These are phyloP conservation scores for Metschnikowia sp. DNA, from an alignment of 805 yeast species.

Conservation along the genomic window DNA sequence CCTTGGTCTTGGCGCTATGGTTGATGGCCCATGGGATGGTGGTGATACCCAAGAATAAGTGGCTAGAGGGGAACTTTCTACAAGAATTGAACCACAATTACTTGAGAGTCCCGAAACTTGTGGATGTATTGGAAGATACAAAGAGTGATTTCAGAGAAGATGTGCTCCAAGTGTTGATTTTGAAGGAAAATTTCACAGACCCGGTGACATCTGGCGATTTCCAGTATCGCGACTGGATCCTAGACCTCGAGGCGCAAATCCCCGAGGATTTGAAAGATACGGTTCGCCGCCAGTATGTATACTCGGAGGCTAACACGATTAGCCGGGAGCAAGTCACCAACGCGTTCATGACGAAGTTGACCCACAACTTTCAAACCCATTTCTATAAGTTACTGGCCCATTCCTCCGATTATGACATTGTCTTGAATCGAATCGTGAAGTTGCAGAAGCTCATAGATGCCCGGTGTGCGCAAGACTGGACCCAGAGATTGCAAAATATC, in stretches of 20 bases:
- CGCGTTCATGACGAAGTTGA: constrained; percentile 47
- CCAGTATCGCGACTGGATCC: constrained; percentile 63
- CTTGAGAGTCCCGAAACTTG: constrained; percentile 50
- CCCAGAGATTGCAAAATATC: constrained; percentile 14
- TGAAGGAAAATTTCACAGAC: constrained; percentile 43
- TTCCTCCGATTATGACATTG: constrained; percentile 52
- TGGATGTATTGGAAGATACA: constrained; percentile 63
- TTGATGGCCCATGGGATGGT: constrained; percentile 80
- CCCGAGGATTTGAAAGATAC: constrained; percentile 36
- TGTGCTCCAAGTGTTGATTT: constrained; percentile 53
- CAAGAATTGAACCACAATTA: constrained; percentile 40
- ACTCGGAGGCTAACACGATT: constrained; percentile 20
- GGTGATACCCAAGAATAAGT: constrained; percentile 55
- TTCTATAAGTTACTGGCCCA: constrained; percentile 51
- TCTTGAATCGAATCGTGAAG: constrained; percentile 40
- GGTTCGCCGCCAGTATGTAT: constrained; percentile 29
- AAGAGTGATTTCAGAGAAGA: constrained; percentile 60
- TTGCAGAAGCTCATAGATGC: constrained; percentile 16
- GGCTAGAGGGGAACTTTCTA: constrained; percentile 32
- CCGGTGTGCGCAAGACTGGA: constrained; percentile 15
- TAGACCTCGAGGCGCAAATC: constrained; percentile 45
- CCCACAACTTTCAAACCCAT: constrained; percentile 50
- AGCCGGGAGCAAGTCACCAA: constrained; percentile 35
- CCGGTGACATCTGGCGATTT: constrained; percentile 26
- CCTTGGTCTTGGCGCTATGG: constrained; percentile 74